Conservation (phyloP, 2,329 filamentous ascomycete genomes). For the Colletotrichum tabaci region DNA sequence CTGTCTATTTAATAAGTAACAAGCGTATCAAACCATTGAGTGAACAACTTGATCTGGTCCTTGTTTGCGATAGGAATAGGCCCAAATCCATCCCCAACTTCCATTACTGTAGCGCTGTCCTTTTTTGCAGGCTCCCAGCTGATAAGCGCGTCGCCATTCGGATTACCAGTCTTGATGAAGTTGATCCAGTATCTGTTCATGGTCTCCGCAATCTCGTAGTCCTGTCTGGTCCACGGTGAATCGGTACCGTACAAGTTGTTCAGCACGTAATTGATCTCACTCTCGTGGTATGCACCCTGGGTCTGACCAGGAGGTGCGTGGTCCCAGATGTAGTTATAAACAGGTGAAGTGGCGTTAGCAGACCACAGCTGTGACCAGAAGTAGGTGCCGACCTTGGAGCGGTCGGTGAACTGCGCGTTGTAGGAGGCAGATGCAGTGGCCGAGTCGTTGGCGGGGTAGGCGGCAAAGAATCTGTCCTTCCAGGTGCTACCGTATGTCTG, state of each 20-base stretch:
- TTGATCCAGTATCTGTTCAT: conserved; percentile 8
- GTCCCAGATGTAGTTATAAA: neutral
- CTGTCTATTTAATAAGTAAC: neutral
- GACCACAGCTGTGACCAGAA: neutral
- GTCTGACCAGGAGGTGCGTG: conserved; percentile 36
- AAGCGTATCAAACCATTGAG: neutral
- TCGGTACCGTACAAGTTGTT: conserved; percentile 51
- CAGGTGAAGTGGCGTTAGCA: neutral
- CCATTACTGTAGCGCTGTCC: neutral
- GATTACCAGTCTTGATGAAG: conserved; percentile 7
- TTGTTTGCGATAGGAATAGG: conserved; percentile 1
- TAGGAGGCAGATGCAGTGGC: too few species aligned
- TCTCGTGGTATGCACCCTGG: conserved; percentile 54
- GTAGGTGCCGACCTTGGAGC: too few species aligned
- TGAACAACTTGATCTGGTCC: neutral
- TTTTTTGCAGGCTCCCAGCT: neutral
- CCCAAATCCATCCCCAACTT: neutral
- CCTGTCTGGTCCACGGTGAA: neutral
- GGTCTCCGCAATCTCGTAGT: neutral
- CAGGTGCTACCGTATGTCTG: too few species aligned
- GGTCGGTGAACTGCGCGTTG: too few species aligned
- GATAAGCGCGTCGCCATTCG: neutral
- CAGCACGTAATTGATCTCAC: conserved; percentile 56
- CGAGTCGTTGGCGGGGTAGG: too few species aligned
- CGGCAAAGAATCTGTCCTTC: too few species aligned